Conservation (phyloP, 2,329 filamentous ascomycete species). For the Alternaria arbusti region DNA sequence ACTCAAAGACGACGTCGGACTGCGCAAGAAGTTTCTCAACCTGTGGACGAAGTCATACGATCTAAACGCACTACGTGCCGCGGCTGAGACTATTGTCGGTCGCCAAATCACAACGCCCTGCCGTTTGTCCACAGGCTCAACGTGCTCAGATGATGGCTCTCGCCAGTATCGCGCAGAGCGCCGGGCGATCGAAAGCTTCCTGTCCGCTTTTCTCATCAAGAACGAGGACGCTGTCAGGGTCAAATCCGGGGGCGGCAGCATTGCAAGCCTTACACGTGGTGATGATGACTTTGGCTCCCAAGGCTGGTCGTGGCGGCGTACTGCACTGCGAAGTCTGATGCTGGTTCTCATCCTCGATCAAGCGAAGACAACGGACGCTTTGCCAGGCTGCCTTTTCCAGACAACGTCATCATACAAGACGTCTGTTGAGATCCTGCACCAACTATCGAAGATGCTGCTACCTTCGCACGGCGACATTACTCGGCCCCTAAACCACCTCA, state of each 20-base stretch:
- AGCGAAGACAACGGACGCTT: conserved; percentile 50
- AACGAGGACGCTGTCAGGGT: conserved; percentile 61
- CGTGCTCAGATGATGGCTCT: conserved; percentile 43
- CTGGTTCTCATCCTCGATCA: conserved; percentile 66
- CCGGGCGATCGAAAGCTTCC: conserved; percentile 58
- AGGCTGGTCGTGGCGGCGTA: conserved; percentile 61
- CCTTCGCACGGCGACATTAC: conserved; percentile 65
- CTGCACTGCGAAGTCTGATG: conserved; percentile 64
- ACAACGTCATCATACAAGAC: conserved; percentile 61
- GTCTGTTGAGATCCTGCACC: conserved; percentile 60
- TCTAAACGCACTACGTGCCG: conserved; percentile 56
- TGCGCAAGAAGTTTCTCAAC: conserved; percentile 62
- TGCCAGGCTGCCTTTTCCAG: conserved; percentile 59
- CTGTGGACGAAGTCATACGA: conserved; percentile 67
- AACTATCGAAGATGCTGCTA: conserved; percentile 60
- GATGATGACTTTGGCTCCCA: conserved; percentile 52
- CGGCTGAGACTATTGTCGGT: conserved; percentile 66
- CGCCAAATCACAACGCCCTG: conserved; percentile 53
- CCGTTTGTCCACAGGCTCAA: conserved; percentile 46
- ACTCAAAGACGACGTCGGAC: conserved; percentile 63
- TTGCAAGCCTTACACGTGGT: conserved; percentile 47
- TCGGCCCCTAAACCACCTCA: conserved; percentile 62
- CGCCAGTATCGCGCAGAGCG: conserved; percentile 46
- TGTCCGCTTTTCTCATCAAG: conserved; percentile 64
- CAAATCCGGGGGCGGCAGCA: conserved; percentile 47